Evolutionary conservation across 2,329 filamentous ascomycete genomes (phyloP), one percentile per base, ranked within the genome.

Genomic region (Septoria petroselini): DNA sequence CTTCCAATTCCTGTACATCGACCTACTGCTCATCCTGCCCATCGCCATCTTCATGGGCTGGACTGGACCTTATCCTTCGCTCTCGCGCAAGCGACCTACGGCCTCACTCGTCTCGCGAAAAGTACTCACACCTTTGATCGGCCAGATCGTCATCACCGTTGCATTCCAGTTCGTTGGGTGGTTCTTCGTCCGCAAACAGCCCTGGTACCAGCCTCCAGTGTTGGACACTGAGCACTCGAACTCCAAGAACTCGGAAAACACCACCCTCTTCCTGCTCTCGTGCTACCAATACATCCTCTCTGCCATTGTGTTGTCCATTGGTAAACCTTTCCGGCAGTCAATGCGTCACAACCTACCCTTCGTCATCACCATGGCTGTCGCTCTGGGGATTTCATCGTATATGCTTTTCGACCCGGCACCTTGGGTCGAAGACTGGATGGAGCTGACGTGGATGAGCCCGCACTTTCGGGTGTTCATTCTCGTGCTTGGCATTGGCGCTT

Each of bases 1-100:
- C 68, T 97, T 98, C 66, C 93, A 97, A 76, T 98, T 96, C 68
- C 77, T 98, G 3, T 97, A 91, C 70, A 97, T 98, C 64, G 93
- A 98, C 62, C 77, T 98, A 11, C 76, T 86, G 3, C 81, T 98
- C 49, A 98, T 98, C 64, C 75, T 98, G 2, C 93, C 93, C 3
- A 95, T 98, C 62, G 93, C 93, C 18, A 88, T 98, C 52, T 97
- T 97, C 68, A 98, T 98, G 93, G 91, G 93, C 59, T 97, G 94
- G 93, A 89, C 88, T 18, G 90, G 87, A 4, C 86, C 94, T 1
- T 89, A 85, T 64, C 83, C 83, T 2, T 75, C 79, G 30, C 79
- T 98, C 11, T 86, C 83, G 60, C 82, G 79, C 50, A 98, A 97
- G 70, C 80, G 90, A 29, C 93, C 93, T 3, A 97, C 90, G 0